Evolutionary conservation across 257 asterid species (phyloP), one percentile per base, ranked within the genome.

Genomic region (Leonotis leonurus): DNA sequence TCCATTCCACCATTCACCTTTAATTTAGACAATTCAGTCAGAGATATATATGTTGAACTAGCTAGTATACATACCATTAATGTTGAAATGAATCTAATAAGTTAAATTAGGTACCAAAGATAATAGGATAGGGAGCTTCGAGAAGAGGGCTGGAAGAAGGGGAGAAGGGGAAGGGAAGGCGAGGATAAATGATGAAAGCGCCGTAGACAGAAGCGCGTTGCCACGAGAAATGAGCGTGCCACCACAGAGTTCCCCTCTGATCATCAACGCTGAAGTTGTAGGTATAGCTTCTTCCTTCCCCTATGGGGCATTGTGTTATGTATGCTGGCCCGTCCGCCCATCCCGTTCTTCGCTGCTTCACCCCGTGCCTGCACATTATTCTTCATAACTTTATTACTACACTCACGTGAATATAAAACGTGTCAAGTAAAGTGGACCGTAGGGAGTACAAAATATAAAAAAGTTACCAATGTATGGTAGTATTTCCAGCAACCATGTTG

Each of bases 1-100:
- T n/a, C 50, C 70, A 52, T 81, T 83, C 90, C 92, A 90, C 97
- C 97, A 87, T 48, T 90, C 97, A 39, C 96, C 95, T 86, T 6
- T 27, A 0, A 8, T 11, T 13, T 33, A 10, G 39, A 33, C 37
- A 8, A 33, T 33, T 33, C 9, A 33, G 9, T 33, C 8, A 29
- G 0, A 7, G 0, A 33, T 4, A 12, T n/a, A 8, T 10, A 33
- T 33, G 11, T 33, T 33, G 39, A 33, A 33, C 39, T 33, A 33
- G 35, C 39, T 33, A 33, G 12, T 33, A 33, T 12, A 5, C 7
- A 30, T 6, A 9, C 7, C 8, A 30, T 30, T 1, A 4, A 30
- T 30, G 36, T 6, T 30, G 3, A 30, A 32, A 32, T 7, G 8
- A n/a, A 1, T 1, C 6, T 1, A 29, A 3, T 0, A 29, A 2